These are phyloP conservation scores for Dipodascus geniculatus DNA, from an alignment of 805 yeast genomes.

Conservation along the genomic window DNA sequence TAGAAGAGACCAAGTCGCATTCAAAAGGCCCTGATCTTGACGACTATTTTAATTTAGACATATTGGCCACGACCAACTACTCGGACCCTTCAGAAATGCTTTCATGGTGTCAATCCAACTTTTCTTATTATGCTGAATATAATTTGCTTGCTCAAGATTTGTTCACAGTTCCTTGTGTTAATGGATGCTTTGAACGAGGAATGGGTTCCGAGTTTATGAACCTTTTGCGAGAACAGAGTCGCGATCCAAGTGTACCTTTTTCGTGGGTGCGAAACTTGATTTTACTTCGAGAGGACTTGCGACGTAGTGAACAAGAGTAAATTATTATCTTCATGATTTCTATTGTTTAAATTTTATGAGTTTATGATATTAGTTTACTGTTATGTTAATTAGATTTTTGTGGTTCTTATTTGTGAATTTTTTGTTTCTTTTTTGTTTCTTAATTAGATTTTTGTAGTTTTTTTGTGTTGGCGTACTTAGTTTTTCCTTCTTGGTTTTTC, in stretches of 20 bases:
- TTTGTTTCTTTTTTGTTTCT: not conserved
- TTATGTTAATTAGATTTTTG: no score
- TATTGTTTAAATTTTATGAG: no score
- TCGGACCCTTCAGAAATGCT: not conserved
- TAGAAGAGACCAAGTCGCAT: not conserved
- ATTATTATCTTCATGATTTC: no score
- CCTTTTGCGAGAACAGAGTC: not conserved
- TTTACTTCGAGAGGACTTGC: not conserved
- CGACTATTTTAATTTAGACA: not conserved
- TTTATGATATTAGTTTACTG: no score
- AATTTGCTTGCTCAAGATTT: not conserved
- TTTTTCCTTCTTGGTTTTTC: slow-evolving; percentile 1
- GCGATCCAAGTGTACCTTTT: not conserved
- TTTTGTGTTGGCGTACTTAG: not conserved
- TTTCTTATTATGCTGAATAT: not conserved
- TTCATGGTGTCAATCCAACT: not conserved
- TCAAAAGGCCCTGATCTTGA: not conserved
- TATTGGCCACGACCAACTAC: not conserved
- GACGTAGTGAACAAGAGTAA: not conserved
- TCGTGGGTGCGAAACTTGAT: not conserved
- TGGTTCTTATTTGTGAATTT: not conserved
- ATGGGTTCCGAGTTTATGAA: not conserved
- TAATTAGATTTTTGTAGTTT: not conserved
- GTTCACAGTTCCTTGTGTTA: not conserved
- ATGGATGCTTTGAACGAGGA: not conserved